These are phyloP conservation scores for Cytospora piceae DNA, from an alignment of 2,329 filamentous ascomycete genomes.

Conservation along the genomic window DNA sequence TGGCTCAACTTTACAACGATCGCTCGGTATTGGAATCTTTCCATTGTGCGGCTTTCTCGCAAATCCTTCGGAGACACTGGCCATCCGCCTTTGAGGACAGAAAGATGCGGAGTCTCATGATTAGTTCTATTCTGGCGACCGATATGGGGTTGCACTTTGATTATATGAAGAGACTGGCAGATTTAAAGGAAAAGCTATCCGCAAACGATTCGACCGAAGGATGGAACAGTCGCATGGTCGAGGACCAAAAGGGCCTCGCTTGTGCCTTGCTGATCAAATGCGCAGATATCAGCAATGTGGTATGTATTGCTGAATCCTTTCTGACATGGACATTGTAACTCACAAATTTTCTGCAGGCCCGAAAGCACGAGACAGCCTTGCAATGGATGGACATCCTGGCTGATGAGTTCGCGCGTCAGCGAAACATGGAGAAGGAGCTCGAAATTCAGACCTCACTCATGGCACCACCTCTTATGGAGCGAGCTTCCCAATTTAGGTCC, in stretches of 20 bases:
- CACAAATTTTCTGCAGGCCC: constrained; percentile 61
- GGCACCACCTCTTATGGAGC: constrained; percentile 80
- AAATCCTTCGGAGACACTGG: constrained; percentile 93
- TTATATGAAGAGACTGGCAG: constrained; percentile 89
- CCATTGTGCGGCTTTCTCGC: constrained; percentile 94
- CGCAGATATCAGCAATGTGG: constrained; percentile 97
- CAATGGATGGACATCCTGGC: constrained; percentile 94
- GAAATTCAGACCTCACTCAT: constrained; percentile 87
- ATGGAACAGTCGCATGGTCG: constrained; percentile 76
- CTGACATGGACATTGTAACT: neutral
- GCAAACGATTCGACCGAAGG: constrained; percentile 67
- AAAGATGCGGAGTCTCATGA: constrained; percentile 87
- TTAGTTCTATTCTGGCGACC: constrained; percentile 94
- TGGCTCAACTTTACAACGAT: constrained; percentile 96
- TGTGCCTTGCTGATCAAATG: constrained; percentile 96
- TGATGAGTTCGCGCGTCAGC: constrained; percentile 92
- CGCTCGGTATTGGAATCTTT: constrained; percentile 96
- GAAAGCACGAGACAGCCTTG: constrained; percentile 79
- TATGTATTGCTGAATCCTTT: constrained; percentile 52
- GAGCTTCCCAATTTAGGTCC: constrained; percentile 79
- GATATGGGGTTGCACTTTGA: constrained; percentile 98
- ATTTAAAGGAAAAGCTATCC: constrained; percentile 76
- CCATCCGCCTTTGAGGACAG: constrained; percentile 77
- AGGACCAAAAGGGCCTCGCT: constrained; percentile 78
- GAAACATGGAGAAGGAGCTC: constrained; percentile 86